These are phyloP conservation scores for Suzukiozyma palmioleophila DNA, from an alignment of 1,139 yeast genomes.

Conservation along the genomic window DNA sequence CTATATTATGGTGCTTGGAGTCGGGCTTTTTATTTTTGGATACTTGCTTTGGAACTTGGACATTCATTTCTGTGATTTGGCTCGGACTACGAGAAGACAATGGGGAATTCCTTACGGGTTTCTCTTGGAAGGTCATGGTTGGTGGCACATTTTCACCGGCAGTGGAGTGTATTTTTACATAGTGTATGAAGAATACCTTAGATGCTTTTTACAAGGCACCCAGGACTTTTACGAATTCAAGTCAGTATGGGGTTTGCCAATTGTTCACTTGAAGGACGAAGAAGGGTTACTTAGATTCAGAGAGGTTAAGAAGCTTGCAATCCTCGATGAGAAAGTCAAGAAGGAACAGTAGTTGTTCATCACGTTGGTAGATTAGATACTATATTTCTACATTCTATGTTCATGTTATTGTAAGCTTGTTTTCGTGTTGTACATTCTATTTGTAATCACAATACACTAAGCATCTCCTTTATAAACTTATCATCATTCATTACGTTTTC, in stretches of 20 bases:
- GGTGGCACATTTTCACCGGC: constrained; percentile 96
- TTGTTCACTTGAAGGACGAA: constrained; percentile 27
- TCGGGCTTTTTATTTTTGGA: constrained; percentile 64
- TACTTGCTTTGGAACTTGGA: constrained; percentile 84
- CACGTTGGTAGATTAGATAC: not conserved
- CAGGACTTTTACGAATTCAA: constrained; percentile 48
- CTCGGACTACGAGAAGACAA: constrained; percentile 58
- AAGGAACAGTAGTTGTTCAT: constrained; percentile 6
- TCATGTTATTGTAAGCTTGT: too few relatives aligned
- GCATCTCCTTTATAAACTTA: constrained; percentile 39
- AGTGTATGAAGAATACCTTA: constrained; percentile 70
- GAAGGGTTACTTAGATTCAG: constrained; percentile 24
- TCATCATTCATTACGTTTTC: constrained; percentile 25
- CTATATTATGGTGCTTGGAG: constrained; percentile 55
- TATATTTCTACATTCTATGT: not conserved
- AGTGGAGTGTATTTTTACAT: constrained; percentile 55
- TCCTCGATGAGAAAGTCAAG: constrained; percentile 14
- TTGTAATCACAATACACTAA: constrained; percentile 24
- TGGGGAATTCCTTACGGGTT: constrained; percentile 87
- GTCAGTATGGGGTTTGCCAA: constrained; percentile 43
- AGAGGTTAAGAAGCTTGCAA: constrained; percentile 18
- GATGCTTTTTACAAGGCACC: constrained; percentile 54
- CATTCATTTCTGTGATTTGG: constrained; percentile 68
- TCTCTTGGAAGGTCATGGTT: constrained; percentile 87
- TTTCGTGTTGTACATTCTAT: not conserved